Evolutionary conservation across 768 basidiomycete species (phyloP).

Genomic region (Russula brevipes): DNA sequence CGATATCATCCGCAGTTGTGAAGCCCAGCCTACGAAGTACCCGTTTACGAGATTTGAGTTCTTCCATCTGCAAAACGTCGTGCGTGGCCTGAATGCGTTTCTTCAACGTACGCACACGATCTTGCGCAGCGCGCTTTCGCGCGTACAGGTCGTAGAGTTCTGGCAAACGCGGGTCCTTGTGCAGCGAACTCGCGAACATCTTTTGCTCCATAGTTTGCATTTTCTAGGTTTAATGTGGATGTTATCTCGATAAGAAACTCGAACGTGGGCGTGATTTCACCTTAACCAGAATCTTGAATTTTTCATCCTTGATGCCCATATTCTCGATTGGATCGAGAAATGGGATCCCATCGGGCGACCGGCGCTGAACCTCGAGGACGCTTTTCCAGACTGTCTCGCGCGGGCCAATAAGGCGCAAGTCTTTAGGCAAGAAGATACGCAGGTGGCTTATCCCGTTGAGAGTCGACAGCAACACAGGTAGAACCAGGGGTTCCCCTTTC

Average conservation of each 20-base stretch:
- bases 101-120: conserved; percentile 70
- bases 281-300: conserved; percentile 81
- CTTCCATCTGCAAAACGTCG: conserved; percentile 91
- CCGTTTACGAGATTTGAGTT: conserved; percentile 92
- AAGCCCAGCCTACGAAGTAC: conserved; percentile 90
- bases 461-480: conserved; percentile 84
- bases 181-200: conserved; percentile 73
- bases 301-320: conserved; percentile 94
- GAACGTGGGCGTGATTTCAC: conserved; percentile 37
- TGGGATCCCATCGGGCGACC: conserved; percentile 83
- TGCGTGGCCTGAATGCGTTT: conserved; percentile 85
- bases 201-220: conserved; percentile 85
- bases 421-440: conserved; percentile 85
- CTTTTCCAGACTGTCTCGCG: conserved; percentile 88
- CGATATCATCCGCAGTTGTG: conserved; percentile 83
- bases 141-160: conserved; percentile 77
- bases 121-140: conserved; percentile 65
- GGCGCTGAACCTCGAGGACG: conserved; percentile 81
- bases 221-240: conserved; percentile 52
- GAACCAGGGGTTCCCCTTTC: conserved; percentile 78
- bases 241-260: background rate
- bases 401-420: conserved; percentile 67
- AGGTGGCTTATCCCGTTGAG: conserved; percentile 83
- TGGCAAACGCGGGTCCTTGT: conserved; percentile 72
- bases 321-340: conserved; percentile 89